Evolutionary conservation across 1,284 basidiomycete species (phyloP).

Genomic region (Leccinum huronense): DNA sequence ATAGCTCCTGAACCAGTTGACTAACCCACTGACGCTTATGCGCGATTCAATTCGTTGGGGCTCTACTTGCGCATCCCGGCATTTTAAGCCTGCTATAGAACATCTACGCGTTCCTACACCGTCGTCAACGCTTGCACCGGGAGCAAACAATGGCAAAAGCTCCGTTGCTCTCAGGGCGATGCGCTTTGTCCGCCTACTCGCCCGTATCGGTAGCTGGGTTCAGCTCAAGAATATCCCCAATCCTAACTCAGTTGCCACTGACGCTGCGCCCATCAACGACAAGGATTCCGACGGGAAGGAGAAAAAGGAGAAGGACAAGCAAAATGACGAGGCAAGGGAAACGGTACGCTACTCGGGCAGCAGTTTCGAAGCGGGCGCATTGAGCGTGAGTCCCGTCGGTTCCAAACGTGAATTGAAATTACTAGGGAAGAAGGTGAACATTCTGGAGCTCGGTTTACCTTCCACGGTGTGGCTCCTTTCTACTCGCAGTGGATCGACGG

Average conservation of each 20-base stretch:
- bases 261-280: constrained; percentile 26
- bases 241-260: constrained; percentile 32
- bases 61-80: constrained; percentile 40
- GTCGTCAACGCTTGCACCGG: constrained; percentile 22
- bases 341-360: constrained; percentile 51
- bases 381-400: constrained; percentile 42
- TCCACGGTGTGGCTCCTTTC: constrained; percentile 48
- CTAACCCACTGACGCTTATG: constrained; percentile 36
- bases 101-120: constrained; percentile 19
- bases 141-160: constrained; percentile 31
- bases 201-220: constrained; percentile 68
- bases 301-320: constrained; percentile 34
- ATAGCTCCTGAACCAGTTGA: constrained; percentile 47
- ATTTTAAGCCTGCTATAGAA: constrained; percentile 15
- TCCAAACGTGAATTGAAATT: constrained; percentile 33
- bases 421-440: constrained; percentile 52
- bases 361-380: constrained; percentile 62
- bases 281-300: constrained; percentile 38
- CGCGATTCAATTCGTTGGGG: constrained; percentile 62
- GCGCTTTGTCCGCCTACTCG: constrained; percentile 67
- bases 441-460: constrained; percentile 51
- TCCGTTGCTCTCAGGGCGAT: constrained; percentile 78
- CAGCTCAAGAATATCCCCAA: constrained; percentile 47
- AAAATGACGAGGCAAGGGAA: constrained; percentile 25
- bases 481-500: constrained; percentile 45